phyloP scores from a whole-genome alignment of 352 stramenopile genomes.

The Pythium rhizo-oryzae region DNA sequence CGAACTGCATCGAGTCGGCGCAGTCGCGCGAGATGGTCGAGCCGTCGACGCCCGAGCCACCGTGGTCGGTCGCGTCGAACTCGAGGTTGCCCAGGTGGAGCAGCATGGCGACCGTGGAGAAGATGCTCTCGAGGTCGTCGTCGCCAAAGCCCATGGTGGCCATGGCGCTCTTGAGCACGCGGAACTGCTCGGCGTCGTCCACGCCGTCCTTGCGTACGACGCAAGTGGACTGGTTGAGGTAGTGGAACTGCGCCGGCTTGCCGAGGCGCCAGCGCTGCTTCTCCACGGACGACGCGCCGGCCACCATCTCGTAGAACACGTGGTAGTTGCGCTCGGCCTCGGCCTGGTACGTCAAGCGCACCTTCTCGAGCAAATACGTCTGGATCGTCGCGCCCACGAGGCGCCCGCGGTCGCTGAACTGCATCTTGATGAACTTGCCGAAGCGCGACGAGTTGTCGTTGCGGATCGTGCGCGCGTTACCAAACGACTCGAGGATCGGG shows the following conservation, averaged over 20 bases:
- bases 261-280: conserved; percentile 69
- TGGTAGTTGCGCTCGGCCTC: conserved; percentile 96
- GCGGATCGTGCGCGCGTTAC: conserved; percentile 96
- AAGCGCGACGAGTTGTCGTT: conserved; percentile 98
- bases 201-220: conserved; percentile 85
- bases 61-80: conserved; percentile 74
- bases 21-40: conserved; percentile 59
- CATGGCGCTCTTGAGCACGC: conserved; percentile 74
- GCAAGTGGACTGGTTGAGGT: conserved; percentile 91
- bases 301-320: conserved; percentile 96
- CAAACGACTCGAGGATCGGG: conserved; percentile 99
- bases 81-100: conserved; percentile 96
- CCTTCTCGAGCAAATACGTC: conserved; percentile 97
- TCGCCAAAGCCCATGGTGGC: conserved; percentile 87
- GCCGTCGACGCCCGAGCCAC: conserved; percentile 67
- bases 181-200: conserved; percentile 90
- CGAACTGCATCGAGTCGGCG: conserved; percentile 68
- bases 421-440: conserved; percentile 98
- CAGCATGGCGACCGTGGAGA: conserved; percentile 89
- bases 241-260: conserved; percentile 78
- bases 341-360: conserved; percentile 93
- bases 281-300: conserved; percentile 59
- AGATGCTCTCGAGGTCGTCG: conserved; percentile 91
- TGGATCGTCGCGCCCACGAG: conserved; percentile 93
- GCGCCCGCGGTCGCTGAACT: conserved; percentile 80